Conservation (phyloP, 148 eudicot species). For the Persicaria maculosa region DNA sequence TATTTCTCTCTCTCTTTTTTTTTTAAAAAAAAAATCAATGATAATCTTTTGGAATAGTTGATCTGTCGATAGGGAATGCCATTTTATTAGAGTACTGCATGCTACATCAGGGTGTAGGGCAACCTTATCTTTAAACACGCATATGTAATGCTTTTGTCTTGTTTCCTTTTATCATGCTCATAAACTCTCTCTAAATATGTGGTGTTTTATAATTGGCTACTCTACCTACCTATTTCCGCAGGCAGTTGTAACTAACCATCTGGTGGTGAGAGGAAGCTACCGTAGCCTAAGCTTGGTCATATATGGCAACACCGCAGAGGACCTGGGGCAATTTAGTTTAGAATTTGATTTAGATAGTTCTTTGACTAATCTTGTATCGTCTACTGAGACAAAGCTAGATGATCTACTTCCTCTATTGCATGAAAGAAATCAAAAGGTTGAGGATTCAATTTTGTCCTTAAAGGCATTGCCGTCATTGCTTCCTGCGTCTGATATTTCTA, state of each 20-base stretch:
- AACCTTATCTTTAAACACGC: background rate
- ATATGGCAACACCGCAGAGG: constrained; percentile 97
- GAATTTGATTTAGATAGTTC: constrained; percentile 90
- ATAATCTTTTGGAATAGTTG: background rate
- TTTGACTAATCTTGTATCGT: constrained; percentile 60
- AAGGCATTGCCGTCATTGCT: constrained; percentile 46
- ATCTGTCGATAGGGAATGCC: background rate
- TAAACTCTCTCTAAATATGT: background rate
- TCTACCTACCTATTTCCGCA: constrained; percentile 23
- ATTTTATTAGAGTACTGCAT: background rate
- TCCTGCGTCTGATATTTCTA: constrained; percentile 46
- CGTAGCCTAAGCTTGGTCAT: constrained; percentile 94
- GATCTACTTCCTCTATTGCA: constrained; percentile 80
- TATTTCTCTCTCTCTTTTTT: background rate
- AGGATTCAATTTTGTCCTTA: constrained; percentile 52
- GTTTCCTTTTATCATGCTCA: background rate
- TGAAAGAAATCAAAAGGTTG: constrained; percentile 35
- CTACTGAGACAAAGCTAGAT: constrained; percentile 74
- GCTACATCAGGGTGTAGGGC: background rate
- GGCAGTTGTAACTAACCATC: constrained; percentile 95
- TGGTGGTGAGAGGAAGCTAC: constrained; percentile 95
- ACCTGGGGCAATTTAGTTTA: constrained; percentile 91
- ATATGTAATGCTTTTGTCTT: background rate
- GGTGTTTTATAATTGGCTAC: background rate
- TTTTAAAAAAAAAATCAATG: too few relatives aligned